Percentiles rank a stretch among this genome's conserved stretches.
Conservation (phyloP, 2,329 filamentous ascomycete species). For the Neofusicoccum parvum region DNA sequence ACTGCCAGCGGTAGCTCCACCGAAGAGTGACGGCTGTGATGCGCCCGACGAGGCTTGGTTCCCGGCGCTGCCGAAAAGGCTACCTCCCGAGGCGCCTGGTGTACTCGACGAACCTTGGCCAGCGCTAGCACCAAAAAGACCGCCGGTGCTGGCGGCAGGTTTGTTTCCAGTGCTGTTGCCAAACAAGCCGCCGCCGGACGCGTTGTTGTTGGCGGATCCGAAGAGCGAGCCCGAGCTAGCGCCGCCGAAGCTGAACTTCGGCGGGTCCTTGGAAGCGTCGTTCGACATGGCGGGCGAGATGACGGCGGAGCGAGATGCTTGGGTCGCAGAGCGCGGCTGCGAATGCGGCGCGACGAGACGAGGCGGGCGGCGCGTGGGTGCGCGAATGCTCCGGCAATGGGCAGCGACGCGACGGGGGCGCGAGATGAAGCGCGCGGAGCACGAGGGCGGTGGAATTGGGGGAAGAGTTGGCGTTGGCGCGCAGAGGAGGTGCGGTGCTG, state of each 20-base stretch:
- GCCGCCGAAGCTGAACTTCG: constrained; percentile 42
- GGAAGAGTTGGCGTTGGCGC: background rate
- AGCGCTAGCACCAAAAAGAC: constrained; percentile 26
- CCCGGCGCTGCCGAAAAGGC: constrained; percentile 8
- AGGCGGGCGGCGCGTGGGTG: background rate
- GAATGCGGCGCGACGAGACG: background rate
- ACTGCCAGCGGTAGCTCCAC: constrained; percentile 25
- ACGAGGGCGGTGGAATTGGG: background rate
- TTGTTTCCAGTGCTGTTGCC: constrained; percentile 12
- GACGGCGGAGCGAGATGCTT: background rate
- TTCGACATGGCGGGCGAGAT: constrained; percentile 14
- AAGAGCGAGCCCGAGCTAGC: constrained; percentile 41
- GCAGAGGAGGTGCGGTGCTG: constrained; percentile 3
- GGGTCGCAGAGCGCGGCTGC: background rate
- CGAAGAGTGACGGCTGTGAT: constrained; percentile 32
- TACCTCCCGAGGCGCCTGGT: background rate
- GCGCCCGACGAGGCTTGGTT: constrained; percentile 9
- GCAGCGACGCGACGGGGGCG: constrained; percentile 4
- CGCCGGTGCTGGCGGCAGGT: constrained; percentile 20
- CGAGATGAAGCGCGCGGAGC: background rate
- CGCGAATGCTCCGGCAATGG: background rate
- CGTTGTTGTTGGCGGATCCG: constrained; percentile 35
- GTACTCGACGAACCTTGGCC: constrained; percentile 20
- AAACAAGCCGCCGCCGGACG: constrained; percentile 19
- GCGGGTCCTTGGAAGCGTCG: constrained; percentile 37